phyloP scores from a whole-genome alignment of 2,329 filamentous ascomycete genomes.

The Davidsoniella neocaledoniae region DNA sequence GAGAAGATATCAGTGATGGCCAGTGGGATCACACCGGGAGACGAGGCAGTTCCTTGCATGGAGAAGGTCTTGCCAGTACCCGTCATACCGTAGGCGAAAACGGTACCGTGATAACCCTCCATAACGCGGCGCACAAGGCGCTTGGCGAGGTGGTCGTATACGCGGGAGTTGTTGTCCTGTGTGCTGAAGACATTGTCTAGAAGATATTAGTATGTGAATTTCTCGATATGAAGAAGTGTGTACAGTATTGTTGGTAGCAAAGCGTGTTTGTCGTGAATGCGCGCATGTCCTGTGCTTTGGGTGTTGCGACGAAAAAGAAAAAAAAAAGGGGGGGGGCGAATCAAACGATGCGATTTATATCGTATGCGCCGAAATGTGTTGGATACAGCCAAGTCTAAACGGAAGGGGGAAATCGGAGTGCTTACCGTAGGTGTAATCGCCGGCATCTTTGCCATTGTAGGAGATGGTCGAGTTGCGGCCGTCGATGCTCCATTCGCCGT shows the following conservation, averaged over 20 bases:
- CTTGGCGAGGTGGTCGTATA: slow-evolving; percentile 90
- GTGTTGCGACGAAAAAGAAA: neutral
- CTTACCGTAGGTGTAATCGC: slow-evolving; percentile 83
- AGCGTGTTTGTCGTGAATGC: neutral
- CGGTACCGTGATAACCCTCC: slow-evolving; percentile 97
- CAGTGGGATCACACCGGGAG: slow-evolving; percentile 87
- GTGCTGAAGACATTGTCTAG: slow-evolving; percentile 92
- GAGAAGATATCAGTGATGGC: slow-evolving; percentile 99
- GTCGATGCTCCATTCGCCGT: slow-evolving; percentile 86
- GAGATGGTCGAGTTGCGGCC: slow-evolving; percentile 65
- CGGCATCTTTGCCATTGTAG: slow-evolving; percentile 75
- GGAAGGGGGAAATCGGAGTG: neutral
- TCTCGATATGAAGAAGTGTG: neutral
- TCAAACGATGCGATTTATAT: neutral
- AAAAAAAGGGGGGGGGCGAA: neutral
- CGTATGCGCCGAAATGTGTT: neutral
- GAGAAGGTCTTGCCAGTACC: slow-evolving; percentile 98
- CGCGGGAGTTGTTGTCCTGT: slow-evolving; percentile 82
- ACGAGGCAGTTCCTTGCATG: slow-evolving; percentile 94
- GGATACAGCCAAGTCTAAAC: neutral
- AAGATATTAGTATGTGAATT: slow-evolving; percentile 14
- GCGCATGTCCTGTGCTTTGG: too few species aligned
- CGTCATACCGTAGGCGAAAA: slow-evolving; percentile 99
- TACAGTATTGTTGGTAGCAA: neutral
- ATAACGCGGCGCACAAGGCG: slow-evolving; percentile 89